Percentiles rank a stretch among this genome's conserved stretches.
Conservation (phyloP, 495 filamentous ascomycete genomes). For the Immersiella caudata region DNA sequence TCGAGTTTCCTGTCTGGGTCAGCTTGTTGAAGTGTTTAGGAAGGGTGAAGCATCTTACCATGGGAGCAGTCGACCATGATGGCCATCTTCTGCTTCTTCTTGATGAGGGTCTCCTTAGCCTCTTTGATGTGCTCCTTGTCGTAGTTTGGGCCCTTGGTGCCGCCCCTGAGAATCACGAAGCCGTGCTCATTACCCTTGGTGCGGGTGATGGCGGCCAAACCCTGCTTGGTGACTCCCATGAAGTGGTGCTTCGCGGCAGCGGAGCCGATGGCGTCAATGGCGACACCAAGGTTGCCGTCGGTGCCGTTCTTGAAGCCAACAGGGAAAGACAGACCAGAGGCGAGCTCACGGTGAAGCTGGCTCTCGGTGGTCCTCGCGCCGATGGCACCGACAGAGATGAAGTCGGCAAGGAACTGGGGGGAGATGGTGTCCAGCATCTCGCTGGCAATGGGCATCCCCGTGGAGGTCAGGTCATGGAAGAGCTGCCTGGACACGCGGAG, state of each 20-base stretch:
- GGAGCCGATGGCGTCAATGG: slow-evolving; percentile 93
- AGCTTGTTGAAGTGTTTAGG: not conserved
- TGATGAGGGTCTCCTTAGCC: slow-evolving; percentile 76
- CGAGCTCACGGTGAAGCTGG: slow-evolving; percentile 92
- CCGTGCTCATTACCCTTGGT: slow-evolving; percentile 94
- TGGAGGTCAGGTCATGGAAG: slow-evolving; percentile 83
- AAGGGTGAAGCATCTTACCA: slow-evolving; percentile 51
- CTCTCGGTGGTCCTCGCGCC: slow-evolving; percentile 97
- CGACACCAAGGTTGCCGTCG: slow-evolving; percentile 90
- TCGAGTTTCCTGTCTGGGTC: slow-evolving; percentile 63
- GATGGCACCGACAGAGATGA: slow-evolving; percentile 93
- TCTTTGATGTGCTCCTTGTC: slow-evolving; percentile 77
- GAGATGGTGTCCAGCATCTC: slow-evolving; percentile 99
- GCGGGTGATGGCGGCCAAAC: slow-evolving; percentile 90
- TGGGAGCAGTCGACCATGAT: slow-evolving; percentile 99
- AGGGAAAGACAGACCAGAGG: slow-evolving; percentile 95
- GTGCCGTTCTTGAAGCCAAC: slow-evolving; percentile 99
- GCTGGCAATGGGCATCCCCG: slow-evolving; percentile 89
- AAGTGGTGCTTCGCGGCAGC: slow-evolving; percentile 93
- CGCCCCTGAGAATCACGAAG: slow-evolving; percentile 93
- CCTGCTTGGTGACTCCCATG: slow-evolving; percentile 99
- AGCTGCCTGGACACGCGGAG: slow-evolving; percentile 84
- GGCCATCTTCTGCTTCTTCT: slow-evolving; percentile 84
- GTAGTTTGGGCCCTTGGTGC: slow-evolving; percentile 92
- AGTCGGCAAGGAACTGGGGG: slow-evolving; percentile 90